Base-by-base conservation (phyloP, 495 filamentous ascomycete genomes). In the Jackrogersella minutella region DNA sequence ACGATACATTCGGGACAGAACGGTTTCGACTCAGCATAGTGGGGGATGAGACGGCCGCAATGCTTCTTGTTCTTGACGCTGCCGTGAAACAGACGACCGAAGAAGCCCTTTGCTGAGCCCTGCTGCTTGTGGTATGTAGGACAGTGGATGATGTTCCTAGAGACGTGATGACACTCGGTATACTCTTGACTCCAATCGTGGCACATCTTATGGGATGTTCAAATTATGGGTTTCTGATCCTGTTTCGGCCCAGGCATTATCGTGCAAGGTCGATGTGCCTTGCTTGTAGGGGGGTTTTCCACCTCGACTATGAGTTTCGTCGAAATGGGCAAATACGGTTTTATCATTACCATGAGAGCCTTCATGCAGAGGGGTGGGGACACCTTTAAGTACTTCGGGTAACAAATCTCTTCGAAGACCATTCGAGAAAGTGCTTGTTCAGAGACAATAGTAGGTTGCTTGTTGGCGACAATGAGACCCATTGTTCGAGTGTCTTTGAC, bases 41-140 rank as follows among this genome's bases (percentile, higher is more conserved):
- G 67, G 11, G 69, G 72, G 11, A 74, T 24, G 9, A 74, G 44
- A 39, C 52, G 64, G 5, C 64, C 67, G 46, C 72, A 74, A 34
- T 71, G n/a, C 40, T 64, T 62, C 47, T 33, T 68, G 2, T 62
- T 41, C 55, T 19, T 62, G 9, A 34, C 3, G 14, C 8, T 44
- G 1, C 61, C n/a, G 26, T 16, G 21, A 13, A 61, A 63, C 30
- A 58, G 53, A 8, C 63, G 21, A 0, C 64, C 58, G 11, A 74
- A 14, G n/a, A 73, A 57, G 1, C 61, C 52, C 21, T 37, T 66
- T 1, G 67, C 43, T 3, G 37, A 44, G 16, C 31, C 31, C 53
- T 70, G 60, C 26, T 70, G 57, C 22, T 70, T 70, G n/a, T 68
- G 30, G 39, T 70, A 49, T 21, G 64, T 62, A 4, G 70, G 72